Base-by-base conservation (phyloP, 192 early-diverging fungal species). In the Coemansia sp. region DNA sequence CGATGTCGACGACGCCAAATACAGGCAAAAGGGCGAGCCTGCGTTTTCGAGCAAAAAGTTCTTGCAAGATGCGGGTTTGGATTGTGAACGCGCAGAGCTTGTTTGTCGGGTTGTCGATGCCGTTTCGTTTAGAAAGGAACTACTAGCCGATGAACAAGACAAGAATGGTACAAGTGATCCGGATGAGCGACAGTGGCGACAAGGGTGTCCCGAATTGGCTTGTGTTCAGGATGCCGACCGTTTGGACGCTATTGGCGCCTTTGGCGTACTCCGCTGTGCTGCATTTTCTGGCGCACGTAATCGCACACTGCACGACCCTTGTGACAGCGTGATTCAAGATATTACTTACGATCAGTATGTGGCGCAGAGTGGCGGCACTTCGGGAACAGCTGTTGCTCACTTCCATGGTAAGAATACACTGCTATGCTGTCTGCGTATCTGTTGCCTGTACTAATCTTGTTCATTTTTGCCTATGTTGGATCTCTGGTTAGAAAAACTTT, bases 161-260 rank as follows among this genome's bases (percentile, higher is more conserved):
- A 34, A 9, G 36, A 47, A 58, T 34, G 76, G 80, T 5, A 60
- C 55, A 6, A 55, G 62, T 46, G 71, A 74, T 52, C 15, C 52
- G 5, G 78, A 72, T 16, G 68, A 84, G 62, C 73, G 76, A 7
- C 20, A 74, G 39, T 92, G 89, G 89, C 78, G 88, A 13, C 60
- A 82, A 20, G 46, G 63, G 12, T 89, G 89, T 62, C 55, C 79
- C 47, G 90, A 92, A 65, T 69, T 90, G 53, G 87, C 88, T 43
- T 86, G 87, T 70, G 90, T 92, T 16, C 90, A 92, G 76, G 90
- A 92, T 69, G 90, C 90, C 3, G 90, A 92, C 64, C 88, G 90
- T 36, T 64, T 92, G 62, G 90, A 92, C 69, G 89, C 90, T 5
- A 90, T 92, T 53, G 90, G 90, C 4, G 90, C 90, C 9, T 92